Evolutionary conservation across 192 early-diverging fungal genomes (phyloP).

Genomic region (Coemansia sp.): DNA sequence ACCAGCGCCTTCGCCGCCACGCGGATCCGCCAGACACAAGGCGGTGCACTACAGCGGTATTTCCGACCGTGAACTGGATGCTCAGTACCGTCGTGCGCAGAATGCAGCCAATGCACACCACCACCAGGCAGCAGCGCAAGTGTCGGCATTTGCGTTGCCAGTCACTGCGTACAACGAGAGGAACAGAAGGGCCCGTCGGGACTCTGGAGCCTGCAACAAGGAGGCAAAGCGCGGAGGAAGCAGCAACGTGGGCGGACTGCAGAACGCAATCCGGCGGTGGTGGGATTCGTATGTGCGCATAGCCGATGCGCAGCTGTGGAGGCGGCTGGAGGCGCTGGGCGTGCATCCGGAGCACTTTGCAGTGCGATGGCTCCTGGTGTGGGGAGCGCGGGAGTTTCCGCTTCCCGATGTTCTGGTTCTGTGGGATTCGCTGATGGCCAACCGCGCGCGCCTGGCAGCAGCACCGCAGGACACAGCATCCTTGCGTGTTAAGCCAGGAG

Average conservation of each 20-base stretch:
- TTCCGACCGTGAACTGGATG: neutral
- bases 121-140: neutral
- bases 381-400: conserved; percentile 73
- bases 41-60: neutral
- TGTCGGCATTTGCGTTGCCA: neutral
- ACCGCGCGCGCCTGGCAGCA: conserved; percentile 48
- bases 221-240: neutral
- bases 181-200: neutral
- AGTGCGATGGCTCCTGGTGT: conserved; percentile 80
- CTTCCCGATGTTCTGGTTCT: conserved; percentile 75
- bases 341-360: conserved; percentile 72
- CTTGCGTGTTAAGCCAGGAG: neutral
- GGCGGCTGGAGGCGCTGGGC: conserved; percentile 62
- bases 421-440: conserved; percentile 79
- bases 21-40: neutral
- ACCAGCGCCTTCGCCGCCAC: neutral
- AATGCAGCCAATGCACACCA: conserved; percentile 27
- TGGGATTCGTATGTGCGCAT: conserved; percentile 58
- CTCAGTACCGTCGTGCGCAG: conserved; percentile 63
- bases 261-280: conserved; percentile 11
- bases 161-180: neutral
- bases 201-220: neutral
- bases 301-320: conserved; percentile 63
- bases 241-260: conserved; percentile 15
- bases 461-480: too few species aligned